These are phyloP conservation scores for Coniochaeta pulveracea DNA, from an alignment of 2,329 filamentous ascomycete species.

Conservation along the genomic window DNA sequence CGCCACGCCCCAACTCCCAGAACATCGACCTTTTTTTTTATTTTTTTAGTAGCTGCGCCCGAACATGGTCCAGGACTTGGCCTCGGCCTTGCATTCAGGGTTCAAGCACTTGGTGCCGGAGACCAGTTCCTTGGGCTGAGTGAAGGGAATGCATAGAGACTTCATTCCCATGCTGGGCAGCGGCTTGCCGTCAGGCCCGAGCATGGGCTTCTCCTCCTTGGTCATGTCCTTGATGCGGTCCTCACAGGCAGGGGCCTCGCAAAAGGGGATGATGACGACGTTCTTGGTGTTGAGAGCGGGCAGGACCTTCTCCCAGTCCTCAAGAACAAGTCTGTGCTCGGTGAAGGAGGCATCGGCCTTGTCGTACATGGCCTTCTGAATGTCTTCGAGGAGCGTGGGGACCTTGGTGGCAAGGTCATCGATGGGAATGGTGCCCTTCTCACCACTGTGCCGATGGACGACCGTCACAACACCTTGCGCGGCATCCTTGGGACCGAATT, in stretches of 20 bases:
- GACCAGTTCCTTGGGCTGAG: slow-evolving; percentile 64
- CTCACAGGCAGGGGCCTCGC: slow-evolving; percentile 71
- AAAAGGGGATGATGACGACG: slow-evolving; percentile 84
- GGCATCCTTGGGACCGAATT: slow-evolving; percentile 91
- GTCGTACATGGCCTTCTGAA: slow-evolving; percentile 71
- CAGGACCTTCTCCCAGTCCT: slow-evolving; percentile 83
- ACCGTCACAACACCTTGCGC: slow-evolving; percentile 75
- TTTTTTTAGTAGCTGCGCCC: slow-evolving; percentile 61
- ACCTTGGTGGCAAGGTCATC: slow-evolving; percentile 62
- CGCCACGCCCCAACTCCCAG: too few relatives aligned
- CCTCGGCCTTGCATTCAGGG: slow-evolving; percentile 67
- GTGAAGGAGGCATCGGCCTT: slow-evolving; percentile 71
- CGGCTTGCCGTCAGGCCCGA: slow-evolving; percentile 24
- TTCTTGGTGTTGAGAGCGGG: slow-evolving; percentile 88
- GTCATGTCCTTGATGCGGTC: slow-evolving; percentile 92
- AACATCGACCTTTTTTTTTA: too few relatives aligned
- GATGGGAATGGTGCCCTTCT: slow-evolving; percentile 72
- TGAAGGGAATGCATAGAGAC: slow-evolving; percentile 65
- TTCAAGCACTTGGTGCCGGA: slow-evolving; percentile 83
- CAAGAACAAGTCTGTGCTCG: slow-evolving; percentile 69
- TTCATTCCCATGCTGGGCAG: slow-evolving; percentile 48
- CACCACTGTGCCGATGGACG: slow-evolving; percentile 76
- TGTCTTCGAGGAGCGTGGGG: slow-evolving; percentile 74
- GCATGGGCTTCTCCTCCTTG: slow-evolving; percentile 50
- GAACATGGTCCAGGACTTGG: slow-evolving; percentile 88